phyloP scores from a whole-genome alignment of 805 yeast genomes.

The Kodamaea leandrae region DNA sequence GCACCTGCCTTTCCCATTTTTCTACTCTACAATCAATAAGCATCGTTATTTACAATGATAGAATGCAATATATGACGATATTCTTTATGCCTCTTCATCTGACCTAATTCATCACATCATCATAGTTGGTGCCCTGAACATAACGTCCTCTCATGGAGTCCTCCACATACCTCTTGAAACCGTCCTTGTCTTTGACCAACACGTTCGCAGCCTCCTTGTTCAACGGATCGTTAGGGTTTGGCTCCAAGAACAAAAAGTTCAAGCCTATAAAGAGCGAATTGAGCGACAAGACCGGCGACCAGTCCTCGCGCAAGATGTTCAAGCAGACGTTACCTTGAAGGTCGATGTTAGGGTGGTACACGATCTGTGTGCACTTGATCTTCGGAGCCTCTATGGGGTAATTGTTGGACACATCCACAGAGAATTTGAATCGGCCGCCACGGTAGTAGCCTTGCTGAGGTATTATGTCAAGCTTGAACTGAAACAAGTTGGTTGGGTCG shows the following conservation, averaged over 20 bases:
- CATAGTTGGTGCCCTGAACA: conserved; percentile 8
- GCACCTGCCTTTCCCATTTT: too few species aligned
- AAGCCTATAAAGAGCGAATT: conserved; percentile 82
- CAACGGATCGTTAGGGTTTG: conserved; percentile 88
- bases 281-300: conserved; percentile 90
- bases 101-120: conserved; percentile 11
- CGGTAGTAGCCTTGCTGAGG: conserved; percentile 76
- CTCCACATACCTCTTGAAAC: conserved; percentile 57
- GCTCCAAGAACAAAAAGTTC: conserved; percentile 81
- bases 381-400: conserved; percentile 94
- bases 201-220: conserved; percentile 83
- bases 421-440: conserved; percentile 68
- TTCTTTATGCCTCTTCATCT: too few species aligned
- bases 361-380: conserved; percentile 64
- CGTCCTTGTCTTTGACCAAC: conserved; percentile 33
- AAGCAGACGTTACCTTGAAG: conserved; percentile 86
- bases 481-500: conserved; percentile 56
- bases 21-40: too few species aligned
- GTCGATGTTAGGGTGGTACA: conserved; percentile 94
- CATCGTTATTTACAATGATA: too few species aligned
- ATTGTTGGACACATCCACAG: conserved; percentile 61
- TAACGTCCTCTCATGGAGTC: conserved; percentile 71
- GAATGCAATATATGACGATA: too few species aligned
- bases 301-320: conserved; percentile 88
- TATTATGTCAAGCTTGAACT: conserved; percentile 52